Base-by-base conservation (phyloP, 805 yeast species). In the Saccharomycopsis malanga region DNA sequence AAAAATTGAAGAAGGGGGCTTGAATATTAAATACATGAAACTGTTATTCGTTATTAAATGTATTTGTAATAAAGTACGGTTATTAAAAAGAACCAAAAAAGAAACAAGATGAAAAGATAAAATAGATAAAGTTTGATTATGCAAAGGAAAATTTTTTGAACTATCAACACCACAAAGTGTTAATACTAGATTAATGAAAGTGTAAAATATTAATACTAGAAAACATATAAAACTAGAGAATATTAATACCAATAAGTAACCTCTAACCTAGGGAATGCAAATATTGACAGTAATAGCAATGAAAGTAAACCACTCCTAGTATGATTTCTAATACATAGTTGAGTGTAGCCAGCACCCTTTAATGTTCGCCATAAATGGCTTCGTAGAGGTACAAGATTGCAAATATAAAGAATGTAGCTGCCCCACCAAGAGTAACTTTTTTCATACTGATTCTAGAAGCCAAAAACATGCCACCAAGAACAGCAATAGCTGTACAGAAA, bases 401-500 rank as follows among this genome's bases (percentile, higher is more conserved):
- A 65, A 93, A 93, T 18, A 87, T 61, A 54, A 88, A 74, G 68
- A 93, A 93, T 6, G 96, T 91, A 44, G 71, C 64, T 5, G 97
- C 85, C 37, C 99, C 98, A 42, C 93, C 88, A 42, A 93, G 67
- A 1, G 98, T 88, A 53, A 93, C 91, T 30, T 82, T 86, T 67
- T 95, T 79, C 86, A 93, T 79, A 53, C 95, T 83, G 53, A 93
- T 87, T 62, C 80, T 83, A 34, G 88, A 76, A 32, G 98, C 98
- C 52, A 93, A 71, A 49, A 86, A 72, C 67, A 84, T 85, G 25
- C 99, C 99, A 42, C 98, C 97, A 46, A 86, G 43, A 39, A 91
- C 94, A n/a, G 98, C 98, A 50, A 87, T 76, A 29, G 77, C 77
- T 0, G 97, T 86, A 67, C 98, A 93, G 7, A 84, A 40, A 7